Percentiles rank a stretch among this genome's conserved stretches.
Conservation (phyloP, 805 yeast genomes). For the Kuraishia molischiana region DNA sequence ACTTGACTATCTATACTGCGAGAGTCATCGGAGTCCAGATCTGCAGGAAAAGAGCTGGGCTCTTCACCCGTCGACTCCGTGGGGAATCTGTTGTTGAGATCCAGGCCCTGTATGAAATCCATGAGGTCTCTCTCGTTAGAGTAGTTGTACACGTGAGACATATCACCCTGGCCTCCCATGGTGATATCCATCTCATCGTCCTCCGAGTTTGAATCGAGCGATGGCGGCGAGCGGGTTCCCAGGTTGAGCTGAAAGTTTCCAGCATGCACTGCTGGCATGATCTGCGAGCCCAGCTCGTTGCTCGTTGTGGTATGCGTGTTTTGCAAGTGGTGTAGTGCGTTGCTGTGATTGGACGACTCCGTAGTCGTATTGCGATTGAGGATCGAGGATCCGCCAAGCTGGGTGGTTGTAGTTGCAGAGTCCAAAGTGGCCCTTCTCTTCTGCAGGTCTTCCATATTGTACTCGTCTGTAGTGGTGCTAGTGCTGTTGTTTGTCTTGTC, state of each 20-base stretch:
- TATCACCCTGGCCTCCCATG: constrained; percentile 1
- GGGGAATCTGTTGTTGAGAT: constrained; percentile 4
- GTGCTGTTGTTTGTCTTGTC: background rate
- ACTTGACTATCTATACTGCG: too few relatives aligned
- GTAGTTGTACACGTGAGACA: constrained; percentile 13
- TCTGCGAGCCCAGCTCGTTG: too few relatives aligned
- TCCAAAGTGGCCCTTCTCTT: too few relatives aligned
- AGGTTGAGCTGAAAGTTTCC: constrained; percentile 20
- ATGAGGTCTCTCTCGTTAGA: constrained; percentile 17
- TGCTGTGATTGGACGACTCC: background rate
- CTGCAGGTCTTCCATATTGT: too few relatives aligned
- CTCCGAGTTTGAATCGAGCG: constrained; percentile 23
- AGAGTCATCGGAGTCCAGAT: too few relatives aligned
- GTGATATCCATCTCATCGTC: constrained; percentile 10
- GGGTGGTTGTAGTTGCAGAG: too few relatives aligned
- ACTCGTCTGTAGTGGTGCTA: background rate
- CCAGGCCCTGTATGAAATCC: constrained; percentile 15
- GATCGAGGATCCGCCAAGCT: too few relatives aligned
- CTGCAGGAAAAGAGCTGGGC: too few relatives aligned
- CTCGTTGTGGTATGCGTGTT: too few relatives aligned
- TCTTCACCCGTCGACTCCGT: too few relatives aligned
- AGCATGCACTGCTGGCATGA: too few relatives aligned
- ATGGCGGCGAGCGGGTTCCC: constrained; percentile 27
- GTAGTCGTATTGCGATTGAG: background rate
- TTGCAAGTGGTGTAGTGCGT: too few relatives aligned